Evolutionary conservation across 2,329 filamentous ascomycete genomes (phyloP), one percentile per base, ranked within the genome.

Genomic region (Aspergillus chevalieri): DNA sequence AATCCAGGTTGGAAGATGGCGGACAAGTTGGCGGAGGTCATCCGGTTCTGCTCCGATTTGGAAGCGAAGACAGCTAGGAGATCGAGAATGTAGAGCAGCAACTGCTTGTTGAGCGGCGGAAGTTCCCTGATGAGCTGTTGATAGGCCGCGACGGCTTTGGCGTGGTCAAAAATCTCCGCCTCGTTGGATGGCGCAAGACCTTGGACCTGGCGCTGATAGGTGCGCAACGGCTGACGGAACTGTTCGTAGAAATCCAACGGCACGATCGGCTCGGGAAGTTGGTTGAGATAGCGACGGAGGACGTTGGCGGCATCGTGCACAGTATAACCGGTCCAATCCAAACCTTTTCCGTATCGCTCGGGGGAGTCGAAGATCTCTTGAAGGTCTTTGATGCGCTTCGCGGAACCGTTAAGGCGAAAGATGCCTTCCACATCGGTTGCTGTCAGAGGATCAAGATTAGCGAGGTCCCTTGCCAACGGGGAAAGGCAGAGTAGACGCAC

Each of bases 261-360:
- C 26, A 98, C 93, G 55, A 98, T 95, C 4, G 93, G 93, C 66
- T 98, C 93, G 2, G 93, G 93, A 2, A 98, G 80, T 65, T 95
- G 89, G 69, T 97, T 97, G 54, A 98, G 83, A 67, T 98, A 98
- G 60, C 93, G 84, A 54, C 93, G 85, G 42, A 98, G 80, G 53
- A 98, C 92, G 65, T 97, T 98, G 62, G 93, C 91, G 22, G 93
- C 93, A 78, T 98, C 93, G 70, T 98, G 93, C 39, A 98, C 93
- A 0, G 93, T 98, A 68, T 95, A 98, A 43, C 93, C 93, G 43
- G 89, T 87, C 93, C 93, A 98, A 61, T 95, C 88, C 22, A 98
- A 79, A 14, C 93, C 93, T 72, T 98, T 98, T 48, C 93, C 93
- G 68, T 95, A 98, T 61, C 91, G 82, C 62, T 95, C 89, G 38